Evolutionary conservation across 164 flowering plant genomes (phyloP).

Genomic region (Protea cynaroides): DNA sequence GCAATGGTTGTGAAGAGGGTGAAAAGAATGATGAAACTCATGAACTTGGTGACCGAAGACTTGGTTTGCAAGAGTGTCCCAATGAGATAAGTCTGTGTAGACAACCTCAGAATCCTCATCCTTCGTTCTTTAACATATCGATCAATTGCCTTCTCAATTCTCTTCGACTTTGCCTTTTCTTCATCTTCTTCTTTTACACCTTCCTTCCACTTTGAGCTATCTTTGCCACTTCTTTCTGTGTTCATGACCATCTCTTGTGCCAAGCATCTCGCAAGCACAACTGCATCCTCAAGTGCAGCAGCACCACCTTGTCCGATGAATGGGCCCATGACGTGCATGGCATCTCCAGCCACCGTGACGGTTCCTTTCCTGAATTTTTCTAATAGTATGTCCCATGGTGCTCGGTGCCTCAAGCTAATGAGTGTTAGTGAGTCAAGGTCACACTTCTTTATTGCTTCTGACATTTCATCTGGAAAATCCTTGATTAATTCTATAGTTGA

Average conservation of each 20-base stretch:
- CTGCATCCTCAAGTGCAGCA: slow-evolving; percentile 33
- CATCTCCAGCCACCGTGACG: slow-evolving; percentile 31
- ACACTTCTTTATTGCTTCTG: slow-evolving; percentile 18
- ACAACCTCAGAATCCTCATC: slow-evolving; percentile 22
- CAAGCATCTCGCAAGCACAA: slow-evolving; percentile 33
- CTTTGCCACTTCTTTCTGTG: slow-evolving; percentile 14
- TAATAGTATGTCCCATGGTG: slow-evolving; percentile 25
- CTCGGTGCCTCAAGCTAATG: slow-evolving; percentile 17
- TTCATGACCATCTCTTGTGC: slow-evolving; percentile 5
- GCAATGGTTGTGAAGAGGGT: slow-evolving; percentile 11
- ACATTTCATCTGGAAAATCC: slow-evolving; percentile 21
- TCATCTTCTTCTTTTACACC: no score
- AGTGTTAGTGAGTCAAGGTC: slow-evolving; percentile 14
- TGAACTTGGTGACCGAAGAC: slow-evolving; percentile 10
- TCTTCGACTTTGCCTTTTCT: no score
- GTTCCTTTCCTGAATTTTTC: slow-evolving; percentile 21
- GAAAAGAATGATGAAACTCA: slow-evolving; percentile 1
- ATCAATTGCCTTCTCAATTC: no score
- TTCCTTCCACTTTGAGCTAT: slow-evolving; percentile 21
- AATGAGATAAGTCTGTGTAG: slow-evolving; percentile 17
- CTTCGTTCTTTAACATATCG: no score
- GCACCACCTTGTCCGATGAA: slow-evolving; percentile 35
- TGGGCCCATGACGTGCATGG: slow-evolving; percentile 43
- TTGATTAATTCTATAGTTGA: slow-evolving; percentile 8
- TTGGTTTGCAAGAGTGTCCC: slow-evolving; percentile 9